phyloP scores from a whole-genome alignment of 2,329 filamentous ascomycete genomes.

The Exutisphaerella laricina region DNA sequence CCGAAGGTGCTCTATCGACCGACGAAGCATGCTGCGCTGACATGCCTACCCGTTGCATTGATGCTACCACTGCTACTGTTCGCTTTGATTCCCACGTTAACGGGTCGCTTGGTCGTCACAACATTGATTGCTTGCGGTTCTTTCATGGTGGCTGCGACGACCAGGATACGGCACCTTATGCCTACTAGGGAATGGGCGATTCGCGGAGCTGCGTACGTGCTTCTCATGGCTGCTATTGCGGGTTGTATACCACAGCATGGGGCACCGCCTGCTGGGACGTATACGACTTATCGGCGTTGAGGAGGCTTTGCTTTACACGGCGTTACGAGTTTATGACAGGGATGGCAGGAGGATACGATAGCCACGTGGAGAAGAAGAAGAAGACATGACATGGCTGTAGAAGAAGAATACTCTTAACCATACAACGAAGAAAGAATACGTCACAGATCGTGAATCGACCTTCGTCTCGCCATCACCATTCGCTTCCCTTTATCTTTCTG shows the following conservation, averaged over 20 bases:
- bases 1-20: background rate
- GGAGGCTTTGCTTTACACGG: background rate
- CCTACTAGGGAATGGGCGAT: slow-evolving; percentile 37
- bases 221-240: slow-evolving; percentile 35
- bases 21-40: slow-evolving; percentile 10
- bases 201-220: slow-evolving; percentile 38
- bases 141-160: slow-evolving; percentile 31
- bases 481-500: slow-evolving; percentile 1
- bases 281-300: slow-evolving; percentile 1
- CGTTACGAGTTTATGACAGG: background rate
- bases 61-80: slow-evolving; percentile 40
- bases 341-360: slow-evolving; percentile 2
- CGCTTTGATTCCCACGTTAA: slow-evolving; percentile 38
- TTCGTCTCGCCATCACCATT: slow-evolving; percentile 1
- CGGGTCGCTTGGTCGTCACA: slow-evolving; percentile 38
- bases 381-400: background rate
- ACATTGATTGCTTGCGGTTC: slow-evolving; percentile 35
- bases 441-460: background rate
- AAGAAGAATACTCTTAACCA: background rate
- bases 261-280: background rate
- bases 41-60: slow-evolving; percentile 35
- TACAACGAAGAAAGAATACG: background rate
- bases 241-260: slow-evolving; percentile 21
- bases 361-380: background rate
- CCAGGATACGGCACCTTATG: slow-evolving; percentile 34